Evolutionary conservation across 78 protist genomes (phyloP).

Genomic region (Dictyostelium citrinum): DNA sequence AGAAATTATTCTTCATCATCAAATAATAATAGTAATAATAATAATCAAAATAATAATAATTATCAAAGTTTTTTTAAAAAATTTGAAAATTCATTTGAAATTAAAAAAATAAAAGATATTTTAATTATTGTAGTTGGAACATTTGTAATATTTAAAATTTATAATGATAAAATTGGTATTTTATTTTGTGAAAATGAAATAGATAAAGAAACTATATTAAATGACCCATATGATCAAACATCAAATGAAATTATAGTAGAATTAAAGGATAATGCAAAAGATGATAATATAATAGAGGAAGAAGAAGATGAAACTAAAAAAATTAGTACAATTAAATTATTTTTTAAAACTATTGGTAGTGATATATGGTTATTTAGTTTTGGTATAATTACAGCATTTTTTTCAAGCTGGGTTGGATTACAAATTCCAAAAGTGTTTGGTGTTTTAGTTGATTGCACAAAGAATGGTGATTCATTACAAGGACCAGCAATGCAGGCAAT

Average conservation of each 20-base stretch:
- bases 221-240: not conserved
- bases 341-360: constrained; percentile 18
- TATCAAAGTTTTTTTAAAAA: not conserved
- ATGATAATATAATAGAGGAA: not conserved
- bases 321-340: not conserved
- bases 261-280: not conserved
- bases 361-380: constrained; percentile 38
- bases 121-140: not conserved
- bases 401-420: constrained; percentile 59
- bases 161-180: constrained; percentile 2
- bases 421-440: constrained; percentile 71
- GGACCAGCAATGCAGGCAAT: constrained; percentile 34
- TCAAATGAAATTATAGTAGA: not conserved
- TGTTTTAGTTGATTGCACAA: constrained; percentile 37
- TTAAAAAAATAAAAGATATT: not conserved
- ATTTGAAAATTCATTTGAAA: not conserved
- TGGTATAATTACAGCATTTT: constrained; percentile 51
- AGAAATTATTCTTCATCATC: not conserved
- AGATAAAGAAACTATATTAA: not conserved
- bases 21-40: not conserved
- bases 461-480: constrained; percentile 6
- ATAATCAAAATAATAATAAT: not conserved
- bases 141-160: constrained; percentile 4
- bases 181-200: constrained; percentile 1
- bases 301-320: not conserved